Percentiles rank a stretch among this genome's conserved stretches.
Conservation (phyloP, 306 rosid species). For the Adenanthera pavonina region DNA sequence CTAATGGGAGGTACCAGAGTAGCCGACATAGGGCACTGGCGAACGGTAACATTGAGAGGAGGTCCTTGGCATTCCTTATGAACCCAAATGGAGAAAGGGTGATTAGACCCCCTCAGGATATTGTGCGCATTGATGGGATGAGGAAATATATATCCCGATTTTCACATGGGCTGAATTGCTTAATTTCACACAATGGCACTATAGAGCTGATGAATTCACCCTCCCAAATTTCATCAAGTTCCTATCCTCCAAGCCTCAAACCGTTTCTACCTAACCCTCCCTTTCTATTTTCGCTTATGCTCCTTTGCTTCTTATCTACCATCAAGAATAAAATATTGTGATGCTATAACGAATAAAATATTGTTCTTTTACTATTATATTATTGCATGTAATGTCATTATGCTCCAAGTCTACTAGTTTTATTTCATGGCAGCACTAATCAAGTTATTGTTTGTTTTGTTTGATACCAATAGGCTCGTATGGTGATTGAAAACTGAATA, state of each 20-base stretch:
- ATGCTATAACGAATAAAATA: too few species aligned
- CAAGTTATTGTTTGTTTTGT: too few species aligned
- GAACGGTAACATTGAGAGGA: constrained; percentile 51
- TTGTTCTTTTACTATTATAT: too few species aligned
- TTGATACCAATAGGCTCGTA: too few species aligned
- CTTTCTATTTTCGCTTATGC: too few species aligned
- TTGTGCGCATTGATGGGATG: constrained; percentile 48
- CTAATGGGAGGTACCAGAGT: constrained; percentile 62
- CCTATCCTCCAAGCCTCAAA: constrained; percentile 42
- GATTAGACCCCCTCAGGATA: constrained; percentile 65
- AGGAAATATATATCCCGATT: constrained; percentile 67
- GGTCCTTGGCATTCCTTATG: constrained; percentile 79
- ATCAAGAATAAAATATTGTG: too few species aligned
- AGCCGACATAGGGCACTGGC: constrained; percentile 84
- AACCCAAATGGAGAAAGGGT: constrained; percentile 75
- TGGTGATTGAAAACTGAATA: too few species aligned
- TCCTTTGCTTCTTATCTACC: too few species aligned
- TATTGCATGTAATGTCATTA: too few species aligned
- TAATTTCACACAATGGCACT: constrained; percentile 65
- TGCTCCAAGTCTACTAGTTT: too few species aligned
- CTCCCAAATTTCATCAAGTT: constrained; percentile 69
- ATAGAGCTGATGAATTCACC: constrained; percentile 71
- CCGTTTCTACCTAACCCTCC: too few species aligned
- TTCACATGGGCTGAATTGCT: constrained; percentile 78
- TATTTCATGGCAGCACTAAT: too few species aligned